phyloP scores from a whole-genome alignment of 805 yeast species.

The Candida cerambycidarum region DNA sequence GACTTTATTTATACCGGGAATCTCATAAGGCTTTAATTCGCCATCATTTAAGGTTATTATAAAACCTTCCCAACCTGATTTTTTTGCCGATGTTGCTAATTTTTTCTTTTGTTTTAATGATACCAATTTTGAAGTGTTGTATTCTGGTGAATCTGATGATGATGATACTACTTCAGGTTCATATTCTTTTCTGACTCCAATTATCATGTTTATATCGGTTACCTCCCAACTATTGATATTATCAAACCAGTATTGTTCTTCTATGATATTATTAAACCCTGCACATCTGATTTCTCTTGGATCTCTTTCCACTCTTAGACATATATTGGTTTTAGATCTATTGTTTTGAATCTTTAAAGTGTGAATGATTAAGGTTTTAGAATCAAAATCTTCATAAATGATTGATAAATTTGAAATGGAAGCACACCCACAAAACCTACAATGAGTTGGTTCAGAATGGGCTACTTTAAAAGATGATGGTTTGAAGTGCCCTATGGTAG shows the following conservation, averaged over 20 bases:
- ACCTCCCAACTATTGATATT: slow-evolving; percentile 76
- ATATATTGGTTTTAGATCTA: slow-evolving; percentile 74
- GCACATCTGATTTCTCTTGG: slow-evolving; percentile 87
- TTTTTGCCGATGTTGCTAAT: not conserved
- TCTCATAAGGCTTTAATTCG: slow-evolving; percentile 54
- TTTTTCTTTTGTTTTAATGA: slow-evolving; percentile 22
- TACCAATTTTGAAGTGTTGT: slow-evolving; percentile 13
- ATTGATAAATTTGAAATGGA: slow-evolving; percentile 72
- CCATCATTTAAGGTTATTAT: slow-evolving; percentile 68
- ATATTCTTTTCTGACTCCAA: slow-evolving; percentile 48
- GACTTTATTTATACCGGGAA: slow-evolving; percentile 47
- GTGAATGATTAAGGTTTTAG: slow-evolving; percentile 63
- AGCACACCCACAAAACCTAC: slow-evolving; percentile 88
- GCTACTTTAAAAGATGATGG: slow-evolving; percentile 63
- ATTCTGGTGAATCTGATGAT: slow-evolving; percentile 14
- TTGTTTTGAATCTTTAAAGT: slow-evolving; percentile 66
- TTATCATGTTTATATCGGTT: slow-evolving; percentile 72
- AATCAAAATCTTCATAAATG: slow-evolving; percentile 63
- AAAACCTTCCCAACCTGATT: slow-evolving; percentile 71
- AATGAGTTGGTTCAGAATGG: slow-evolving; percentile 84
- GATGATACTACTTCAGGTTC: not conserved
- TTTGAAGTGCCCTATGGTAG: slow-evolving; percentile 62
- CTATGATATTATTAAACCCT: slow-evolving; percentile 75
- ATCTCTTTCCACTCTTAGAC: slow-evolving; percentile 89
- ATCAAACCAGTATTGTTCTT: slow-evolving; percentile 65